These are phyloP conservation scores for Pseudopediastrum boryanum DNA, from an alignment of 139 green algal species.

Conservation along the genomic window DNA sequence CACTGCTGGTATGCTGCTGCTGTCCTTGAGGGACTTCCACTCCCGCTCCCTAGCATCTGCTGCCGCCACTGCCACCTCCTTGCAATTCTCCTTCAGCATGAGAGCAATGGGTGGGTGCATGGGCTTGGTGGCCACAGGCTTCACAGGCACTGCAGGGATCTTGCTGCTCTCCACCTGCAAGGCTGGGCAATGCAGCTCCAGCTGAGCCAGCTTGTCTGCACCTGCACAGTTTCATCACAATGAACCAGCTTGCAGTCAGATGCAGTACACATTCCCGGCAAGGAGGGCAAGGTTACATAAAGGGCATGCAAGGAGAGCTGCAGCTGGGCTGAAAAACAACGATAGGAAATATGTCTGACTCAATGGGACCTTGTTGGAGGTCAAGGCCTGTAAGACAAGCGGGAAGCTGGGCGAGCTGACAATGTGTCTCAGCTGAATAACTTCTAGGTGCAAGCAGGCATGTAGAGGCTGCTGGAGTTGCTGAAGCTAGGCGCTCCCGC, in stretches of 20 bases:
- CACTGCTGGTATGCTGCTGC: constrained; percentile 47
- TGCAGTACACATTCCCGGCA: not conserved
- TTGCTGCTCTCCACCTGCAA: constrained; percentile 29
- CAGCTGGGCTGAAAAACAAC: not conserved
- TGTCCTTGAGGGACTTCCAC: constrained; percentile 41
- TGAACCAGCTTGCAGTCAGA: no score
- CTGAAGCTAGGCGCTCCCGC: no score
- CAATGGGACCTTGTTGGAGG: not conserved
- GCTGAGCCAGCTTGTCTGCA: constrained; percentile 34
- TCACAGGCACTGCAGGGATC: constrained; percentile 52
- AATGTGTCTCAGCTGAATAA: no score
- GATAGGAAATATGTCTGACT: not conserved
- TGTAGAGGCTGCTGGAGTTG: no score
- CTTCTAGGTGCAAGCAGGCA: no score
- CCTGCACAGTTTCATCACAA: no score
- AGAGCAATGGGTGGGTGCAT: constrained; percentile 61
- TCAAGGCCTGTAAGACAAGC: not conserved
- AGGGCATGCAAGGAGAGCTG: not conserved
- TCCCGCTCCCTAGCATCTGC: constrained; percentile 52
- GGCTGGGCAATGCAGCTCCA: constrained; percentile 45
- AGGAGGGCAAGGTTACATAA: not conserved
- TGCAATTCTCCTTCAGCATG: constrained; percentile 54
- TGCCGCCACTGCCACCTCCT: constrained; percentile 36
- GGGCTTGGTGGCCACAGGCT: constrained; percentile 35
- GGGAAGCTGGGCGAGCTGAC: not conserved